Evolutionary conservation across 345 rosid genomes (phyloP).

Genomic region (Arabis alpina): DNA sequence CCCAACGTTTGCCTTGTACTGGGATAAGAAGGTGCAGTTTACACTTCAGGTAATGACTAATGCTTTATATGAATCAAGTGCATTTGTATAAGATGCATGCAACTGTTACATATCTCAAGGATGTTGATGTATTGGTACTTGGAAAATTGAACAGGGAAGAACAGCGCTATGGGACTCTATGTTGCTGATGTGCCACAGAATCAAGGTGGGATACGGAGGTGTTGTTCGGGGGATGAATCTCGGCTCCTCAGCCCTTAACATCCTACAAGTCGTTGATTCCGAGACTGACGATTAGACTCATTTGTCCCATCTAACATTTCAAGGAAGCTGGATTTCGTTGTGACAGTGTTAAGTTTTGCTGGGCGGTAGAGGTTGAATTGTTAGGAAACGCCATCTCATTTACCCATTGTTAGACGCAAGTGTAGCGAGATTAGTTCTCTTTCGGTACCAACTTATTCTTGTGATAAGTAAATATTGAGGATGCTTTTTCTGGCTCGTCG

Average conservation of each 20-base stretch:
- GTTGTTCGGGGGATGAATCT: slow-evolving; percentile 87
- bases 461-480: slow-evolving; percentile 23
- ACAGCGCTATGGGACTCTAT: slow-evolving; percentile 91
- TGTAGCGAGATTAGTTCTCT: slow-evolving; percentile 28
- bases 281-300: slow-evolving; percentile 54
- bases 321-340: no score
- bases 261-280: slow-evolving; percentile 72
- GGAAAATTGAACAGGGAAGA: slow-evolving; percentile 67
- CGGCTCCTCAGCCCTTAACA: slow-evolving; percentile 78
- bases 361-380: no score
- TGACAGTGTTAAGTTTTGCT: not conserved
- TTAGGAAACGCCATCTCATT: slow-evolving; percentile 15
- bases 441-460: slow-evolving; percentile 23
- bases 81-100: not conserved
- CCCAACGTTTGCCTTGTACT: slow-evolving; percentile 78
- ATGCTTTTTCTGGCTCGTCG: not conserved
- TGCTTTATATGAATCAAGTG: not conserved
- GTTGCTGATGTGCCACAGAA: slow-evolving; percentile 75
- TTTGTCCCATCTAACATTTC: not conserved
- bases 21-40: slow-evolving; percentile 88
- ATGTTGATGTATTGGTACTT: slow-evolving; percentile 19
- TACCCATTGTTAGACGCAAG: not conserved
- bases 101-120: not conserved
- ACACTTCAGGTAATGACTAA: slow-evolving; percentile 76
- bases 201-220: slow-evolving; percentile 78